phyloP scores from a whole-genome alignment of 2,329 filamentous ascomycete genomes.

The Fusarium scirpi region DNA sequence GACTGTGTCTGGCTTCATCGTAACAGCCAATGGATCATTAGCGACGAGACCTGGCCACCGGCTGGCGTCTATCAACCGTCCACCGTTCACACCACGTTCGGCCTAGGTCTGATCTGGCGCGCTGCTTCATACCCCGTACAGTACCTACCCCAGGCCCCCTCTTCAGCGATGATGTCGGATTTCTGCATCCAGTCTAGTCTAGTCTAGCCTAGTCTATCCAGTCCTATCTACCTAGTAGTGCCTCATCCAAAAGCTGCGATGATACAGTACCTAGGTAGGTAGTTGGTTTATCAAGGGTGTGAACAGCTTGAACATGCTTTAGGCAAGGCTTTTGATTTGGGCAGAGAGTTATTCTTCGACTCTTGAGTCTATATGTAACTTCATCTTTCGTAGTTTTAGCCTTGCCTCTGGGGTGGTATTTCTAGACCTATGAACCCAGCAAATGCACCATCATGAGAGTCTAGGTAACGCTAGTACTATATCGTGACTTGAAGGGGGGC shows the following conservation, averaged over 20 bases:
- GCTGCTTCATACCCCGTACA: slow-evolving; percentile 1
- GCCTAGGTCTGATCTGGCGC: slow-evolving; percentile 7
- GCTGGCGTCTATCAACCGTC: slow-evolving; percentile 41
- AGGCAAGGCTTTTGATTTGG: background rate
- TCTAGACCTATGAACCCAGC: slow-evolving; percentile 26
- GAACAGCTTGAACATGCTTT: background rate
- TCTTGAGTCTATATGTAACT: background rate
- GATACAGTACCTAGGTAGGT: background rate
- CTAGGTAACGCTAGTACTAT: slow-evolving; percentile 15
- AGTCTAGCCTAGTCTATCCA: background rate
- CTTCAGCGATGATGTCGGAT: slow-evolving; percentile 19
- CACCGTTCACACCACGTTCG: slow-evolving; percentile 41
- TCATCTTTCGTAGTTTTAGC: slow-evolving; percentile 5
- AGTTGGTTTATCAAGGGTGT: background rate
- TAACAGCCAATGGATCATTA: slow-evolving; percentile 35
- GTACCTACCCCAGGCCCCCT: slow-evolving; percentile 24
- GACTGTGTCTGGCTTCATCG: slow-evolving; percentile 27
- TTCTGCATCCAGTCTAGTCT: background rate
- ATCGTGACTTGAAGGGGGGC: slow-evolving; percentile 17
- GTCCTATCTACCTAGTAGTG: background rate
- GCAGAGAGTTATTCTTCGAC: too few species aligned
- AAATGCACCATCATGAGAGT: slow-evolving; percentile 34
- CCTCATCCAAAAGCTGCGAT: background rate
- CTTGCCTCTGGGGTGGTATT: slow-evolving; percentile 18
- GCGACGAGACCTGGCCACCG: slow-evolving; percentile 26